Evolutionary conservation across 176 grass and related monocot genomes (phyloP).

Genomic region (Rhynchospora tenuis): DNA sequence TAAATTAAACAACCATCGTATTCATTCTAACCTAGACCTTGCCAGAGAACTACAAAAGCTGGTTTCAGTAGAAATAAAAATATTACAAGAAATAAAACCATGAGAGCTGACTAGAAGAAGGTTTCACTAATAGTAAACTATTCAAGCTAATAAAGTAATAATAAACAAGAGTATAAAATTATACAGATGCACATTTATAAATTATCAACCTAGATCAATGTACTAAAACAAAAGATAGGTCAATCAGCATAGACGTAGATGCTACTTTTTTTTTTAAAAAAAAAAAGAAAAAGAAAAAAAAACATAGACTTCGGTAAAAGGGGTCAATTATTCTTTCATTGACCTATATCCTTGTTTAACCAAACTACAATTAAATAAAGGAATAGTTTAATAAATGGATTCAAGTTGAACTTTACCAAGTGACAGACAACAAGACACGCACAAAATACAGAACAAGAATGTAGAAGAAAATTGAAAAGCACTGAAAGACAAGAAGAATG

Average conservation of each 20-base stretch:
- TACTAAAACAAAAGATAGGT: background rate
- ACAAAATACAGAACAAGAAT: background rate
- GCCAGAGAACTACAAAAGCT: background rate
- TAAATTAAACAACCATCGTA: background rate
- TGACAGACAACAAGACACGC: background rate
- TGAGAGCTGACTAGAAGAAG: background rate
- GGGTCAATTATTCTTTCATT: background rate
- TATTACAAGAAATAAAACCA: background rate
- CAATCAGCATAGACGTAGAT: too few relatives aligned
- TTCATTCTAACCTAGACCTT: background rate
- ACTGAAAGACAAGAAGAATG: background rate
- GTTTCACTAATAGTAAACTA: background rate
- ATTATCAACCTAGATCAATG: background rate
- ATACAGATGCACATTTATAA: background rate
- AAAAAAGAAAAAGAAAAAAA: too few relatives aligned
- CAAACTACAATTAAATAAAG: constrained; percentile 9
- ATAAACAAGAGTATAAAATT: constrained; percentile 3
- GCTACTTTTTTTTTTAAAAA: too few relatives aligned
- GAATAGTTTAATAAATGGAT: too few relatives aligned
- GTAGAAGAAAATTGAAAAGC: background rate
- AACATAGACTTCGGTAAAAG: background rate
- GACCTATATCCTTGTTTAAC: background rate
- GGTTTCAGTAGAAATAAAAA: background rate
- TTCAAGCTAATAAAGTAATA: background rate
- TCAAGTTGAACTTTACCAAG: background rate